A percentile compares a stretch with the other conserved stretches of the same genome.
Conservation (phyloP, 2,329 filamentous ascomycete genomes). For the Proliferodiscus dingleyae region DNA sequence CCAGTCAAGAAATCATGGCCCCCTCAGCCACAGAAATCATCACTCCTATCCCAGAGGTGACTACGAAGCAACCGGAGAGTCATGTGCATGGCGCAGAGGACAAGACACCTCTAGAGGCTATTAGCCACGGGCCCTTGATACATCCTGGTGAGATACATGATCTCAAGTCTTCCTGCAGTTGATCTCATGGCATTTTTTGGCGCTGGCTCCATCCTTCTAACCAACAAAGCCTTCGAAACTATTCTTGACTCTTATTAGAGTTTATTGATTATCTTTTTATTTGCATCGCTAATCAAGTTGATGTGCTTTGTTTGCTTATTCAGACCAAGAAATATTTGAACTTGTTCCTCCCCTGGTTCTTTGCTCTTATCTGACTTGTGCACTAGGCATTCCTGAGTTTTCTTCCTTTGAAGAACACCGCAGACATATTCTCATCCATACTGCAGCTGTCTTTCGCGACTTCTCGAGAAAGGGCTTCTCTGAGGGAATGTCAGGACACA, state of each 20-base stretch:
- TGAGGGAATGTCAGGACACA: slow-evolving; percentile 66
- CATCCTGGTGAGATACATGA: slow-evolving; percentile 19
- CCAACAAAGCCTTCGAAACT: too few species aligned
- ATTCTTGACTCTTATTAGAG: too few species aligned
- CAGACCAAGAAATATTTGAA: neutral
- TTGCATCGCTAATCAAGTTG: too few species aligned
- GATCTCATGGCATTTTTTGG: neutral
- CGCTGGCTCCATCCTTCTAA: neutral
- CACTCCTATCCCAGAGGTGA: neutral
- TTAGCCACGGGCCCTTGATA: slow-evolving; percentile 29
- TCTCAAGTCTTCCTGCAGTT: neutral
- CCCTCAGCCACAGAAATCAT: slow-evolving; percentile 13
- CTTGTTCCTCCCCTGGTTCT: neutral
- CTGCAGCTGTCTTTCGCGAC: slow-evolving; percentile 64
- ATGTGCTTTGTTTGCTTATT: neutral
- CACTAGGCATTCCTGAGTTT: slow-evolving; percentile 50
- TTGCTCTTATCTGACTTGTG: neutral
- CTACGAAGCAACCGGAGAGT: slow-evolving; percentile 10
- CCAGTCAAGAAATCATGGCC: too few species aligned
- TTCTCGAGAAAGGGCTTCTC: slow-evolving; percentile 62
- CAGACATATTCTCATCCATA: slow-evolving; percentile 60
- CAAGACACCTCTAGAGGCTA: slow-evolving; percentile 31
- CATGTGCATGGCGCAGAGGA: slow-evolving; percentile 27
- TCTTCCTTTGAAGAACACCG: slow-evolving; percentile 50
- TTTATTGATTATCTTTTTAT: too few species aligned